Evolutionary conservation across 495 filamentous ascomycete species (phyloP).

Genomic region (Achaetomiella virescens): DNA sequence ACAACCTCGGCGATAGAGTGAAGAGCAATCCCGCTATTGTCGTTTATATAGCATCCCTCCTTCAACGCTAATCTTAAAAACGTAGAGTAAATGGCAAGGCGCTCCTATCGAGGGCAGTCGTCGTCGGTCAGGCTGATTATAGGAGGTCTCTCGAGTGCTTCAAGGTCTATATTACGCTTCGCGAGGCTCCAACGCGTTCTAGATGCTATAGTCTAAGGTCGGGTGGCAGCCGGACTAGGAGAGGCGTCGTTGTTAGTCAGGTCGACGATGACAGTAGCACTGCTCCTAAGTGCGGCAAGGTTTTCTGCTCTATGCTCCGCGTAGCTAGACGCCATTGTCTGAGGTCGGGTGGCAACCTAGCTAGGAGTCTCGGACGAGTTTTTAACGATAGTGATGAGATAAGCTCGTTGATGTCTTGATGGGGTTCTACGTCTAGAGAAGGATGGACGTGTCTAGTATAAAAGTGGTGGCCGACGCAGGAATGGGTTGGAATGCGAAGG

Average conservation of each 20-base stretch:
- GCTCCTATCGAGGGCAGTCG: neutral
- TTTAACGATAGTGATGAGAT: neutral
- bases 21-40: neutral
- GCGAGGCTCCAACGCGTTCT: neutral
- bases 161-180: neutral
- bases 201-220: neutral
- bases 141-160: neutral
- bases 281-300: neutral
- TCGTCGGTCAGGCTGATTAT: neutral
- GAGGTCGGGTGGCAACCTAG: neutral
- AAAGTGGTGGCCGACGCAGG: neutral
- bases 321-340: neutral
- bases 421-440: neutral
- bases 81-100: neutral
- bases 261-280: neutral
- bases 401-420: constrained; percentile 2
- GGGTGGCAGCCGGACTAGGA: constrained; percentile 3
- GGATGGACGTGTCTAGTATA: neutral
- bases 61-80: neutral
- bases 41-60: neutral
- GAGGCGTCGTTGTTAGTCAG: neutral
- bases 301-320: neutral
- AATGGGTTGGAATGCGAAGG: constrained; percentile 1
- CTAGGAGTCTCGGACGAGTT: neutral
- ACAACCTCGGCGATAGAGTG: neutral